These are phyloP conservation scores for Skeletonema grethae DNA, from an alignment of 108 stramenopile genomes.

Conservation along the genomic window DNA sequence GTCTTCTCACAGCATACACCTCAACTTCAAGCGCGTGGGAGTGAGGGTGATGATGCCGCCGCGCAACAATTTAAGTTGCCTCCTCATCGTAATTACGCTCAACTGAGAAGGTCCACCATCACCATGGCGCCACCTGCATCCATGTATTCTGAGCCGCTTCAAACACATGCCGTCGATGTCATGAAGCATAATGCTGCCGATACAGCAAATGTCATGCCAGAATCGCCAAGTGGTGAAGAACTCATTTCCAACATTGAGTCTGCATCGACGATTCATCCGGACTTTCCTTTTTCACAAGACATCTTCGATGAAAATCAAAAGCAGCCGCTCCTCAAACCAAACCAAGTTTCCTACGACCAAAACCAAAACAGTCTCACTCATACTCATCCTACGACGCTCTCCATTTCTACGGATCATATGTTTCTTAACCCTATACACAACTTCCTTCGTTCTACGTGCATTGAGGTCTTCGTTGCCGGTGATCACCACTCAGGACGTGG, in stretches of 20 bases:
- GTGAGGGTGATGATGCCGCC: background rate
- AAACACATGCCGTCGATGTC: background rate
- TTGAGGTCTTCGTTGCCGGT: constrained; percentile 13
- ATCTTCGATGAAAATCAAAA: background rate
- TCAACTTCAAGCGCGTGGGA: no score
- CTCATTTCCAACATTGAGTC: background rate
- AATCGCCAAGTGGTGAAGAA: background rate
- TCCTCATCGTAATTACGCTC: background rate
- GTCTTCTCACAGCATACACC: no score
- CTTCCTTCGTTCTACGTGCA: constrained; percentile 16
- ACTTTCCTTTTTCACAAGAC: background rate
- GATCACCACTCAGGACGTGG: background rate
- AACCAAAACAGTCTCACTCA: background rate
- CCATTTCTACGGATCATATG: background rate
- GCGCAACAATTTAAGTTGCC: background rate
- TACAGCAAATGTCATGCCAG: background rate
- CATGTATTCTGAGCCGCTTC: background rate
- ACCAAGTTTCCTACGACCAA: background rate
- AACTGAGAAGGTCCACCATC: background rate
- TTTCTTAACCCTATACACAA: constrained; percentile 23
- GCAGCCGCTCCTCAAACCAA: background rate
- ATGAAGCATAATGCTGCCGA: background rate
- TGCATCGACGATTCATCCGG: background rate
- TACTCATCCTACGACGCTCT: background rate
- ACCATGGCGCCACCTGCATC: background rate